phyloP scores from a whole-genome alignment of 192 early-diverging fungal species.

The Neocallimastix lanati region DNA sequence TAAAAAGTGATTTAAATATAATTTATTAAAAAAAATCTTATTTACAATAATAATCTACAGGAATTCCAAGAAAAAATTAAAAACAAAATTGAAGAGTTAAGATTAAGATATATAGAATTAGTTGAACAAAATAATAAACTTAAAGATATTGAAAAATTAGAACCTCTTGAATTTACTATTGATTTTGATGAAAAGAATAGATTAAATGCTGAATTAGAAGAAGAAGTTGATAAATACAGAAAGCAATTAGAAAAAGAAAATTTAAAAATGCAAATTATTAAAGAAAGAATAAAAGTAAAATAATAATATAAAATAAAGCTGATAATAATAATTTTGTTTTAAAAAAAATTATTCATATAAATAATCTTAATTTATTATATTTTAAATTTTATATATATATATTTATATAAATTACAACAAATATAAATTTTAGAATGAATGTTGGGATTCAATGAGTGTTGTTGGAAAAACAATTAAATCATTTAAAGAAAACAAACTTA shows the following conservation, averaged over 20 bases:
- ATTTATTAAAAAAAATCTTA: no score
- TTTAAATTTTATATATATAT: no score
- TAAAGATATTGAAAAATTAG: not conserved
- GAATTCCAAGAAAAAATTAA: not conserved
- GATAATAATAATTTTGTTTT: no score
- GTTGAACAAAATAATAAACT: not conserved
- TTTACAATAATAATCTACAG: no score
- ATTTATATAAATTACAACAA: no score
- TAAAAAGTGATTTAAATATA: no score
- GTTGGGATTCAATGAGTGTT: slow-evolving; percentile 6
- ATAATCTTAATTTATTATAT: no score
- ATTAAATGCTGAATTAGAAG: not conserved
- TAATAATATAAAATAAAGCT: no score
- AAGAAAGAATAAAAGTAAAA: not conserved
- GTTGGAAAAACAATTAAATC: slow-evolving; percentile 1
- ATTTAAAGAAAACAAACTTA: not conserved
- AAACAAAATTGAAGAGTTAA: not conserved
- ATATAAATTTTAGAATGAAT: no score
- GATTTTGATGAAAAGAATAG: not conserved
- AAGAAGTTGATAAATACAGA: not conserved
- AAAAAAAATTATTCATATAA: no score
- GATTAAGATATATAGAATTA: not conserved
- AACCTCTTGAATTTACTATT: not conserved
- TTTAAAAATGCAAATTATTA: not conserved
- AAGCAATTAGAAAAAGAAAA: not conserved